Percentiles rank a stretch among this genome's conserved stretches.
These are phyloP conservation scores for Iris pallida DNA, from an alignment of 116 monocot genomes.

Conservation along the genomic window DNA sequence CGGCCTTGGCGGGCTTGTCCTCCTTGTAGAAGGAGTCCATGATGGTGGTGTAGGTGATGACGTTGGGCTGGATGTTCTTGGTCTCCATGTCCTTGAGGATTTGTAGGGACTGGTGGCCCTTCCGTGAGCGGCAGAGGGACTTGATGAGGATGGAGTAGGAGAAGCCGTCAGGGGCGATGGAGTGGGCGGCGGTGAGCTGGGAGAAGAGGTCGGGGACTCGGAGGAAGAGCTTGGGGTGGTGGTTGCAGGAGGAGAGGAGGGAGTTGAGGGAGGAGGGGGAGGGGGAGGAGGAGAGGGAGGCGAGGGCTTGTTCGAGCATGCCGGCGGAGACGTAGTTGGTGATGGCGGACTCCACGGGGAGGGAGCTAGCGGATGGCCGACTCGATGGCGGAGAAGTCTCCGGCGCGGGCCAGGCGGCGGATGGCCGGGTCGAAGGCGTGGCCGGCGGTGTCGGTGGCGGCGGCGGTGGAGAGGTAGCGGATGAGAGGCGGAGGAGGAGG, in stretches of 20 bases:
- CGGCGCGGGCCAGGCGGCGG: constrained; percentile 37
- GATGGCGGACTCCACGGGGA: not conserved
- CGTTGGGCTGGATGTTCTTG: constrained; percentile 18
- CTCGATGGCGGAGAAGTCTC: constrained; percentile 28
- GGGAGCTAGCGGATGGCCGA: constrained; percentile 20
- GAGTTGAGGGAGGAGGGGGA: constrained; percentile 35
- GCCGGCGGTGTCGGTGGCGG: constrained; percentile 7
- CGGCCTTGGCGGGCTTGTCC: constrained; percentile 29
- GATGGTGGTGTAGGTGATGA: constrained; percentile 42
- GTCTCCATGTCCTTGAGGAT: constrained; percentile 35
- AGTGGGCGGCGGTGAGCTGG: constrained; percentile 12
- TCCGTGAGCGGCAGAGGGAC: constrained; percentile 25
- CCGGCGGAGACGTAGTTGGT: constrained; percentile 29
- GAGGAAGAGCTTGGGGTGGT: constrained; percentile 13
- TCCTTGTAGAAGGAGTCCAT: constrained; percentile 59
- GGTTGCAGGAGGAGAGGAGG: constrained; percentile 38
- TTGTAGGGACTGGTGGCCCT: constrained; percentile 12
- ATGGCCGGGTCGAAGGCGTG: constrained; percentile 23
- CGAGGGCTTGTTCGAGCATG: constrained; percentile 38
- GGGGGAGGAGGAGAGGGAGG: constrained; percentile 16
- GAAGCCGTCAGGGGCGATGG: constrained; percentile 30
- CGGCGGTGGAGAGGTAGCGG: constrained; percentile 3
- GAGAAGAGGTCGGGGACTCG: constrained; percentile 29
- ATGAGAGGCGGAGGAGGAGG: constrained; percentile 5
- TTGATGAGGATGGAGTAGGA: constrained; percentile 51